Evolutionary conservation across 2,329 filamentous ascomycete genomes (phyloP).

Genomic region (Aquanectria penicillioides): DNA sequence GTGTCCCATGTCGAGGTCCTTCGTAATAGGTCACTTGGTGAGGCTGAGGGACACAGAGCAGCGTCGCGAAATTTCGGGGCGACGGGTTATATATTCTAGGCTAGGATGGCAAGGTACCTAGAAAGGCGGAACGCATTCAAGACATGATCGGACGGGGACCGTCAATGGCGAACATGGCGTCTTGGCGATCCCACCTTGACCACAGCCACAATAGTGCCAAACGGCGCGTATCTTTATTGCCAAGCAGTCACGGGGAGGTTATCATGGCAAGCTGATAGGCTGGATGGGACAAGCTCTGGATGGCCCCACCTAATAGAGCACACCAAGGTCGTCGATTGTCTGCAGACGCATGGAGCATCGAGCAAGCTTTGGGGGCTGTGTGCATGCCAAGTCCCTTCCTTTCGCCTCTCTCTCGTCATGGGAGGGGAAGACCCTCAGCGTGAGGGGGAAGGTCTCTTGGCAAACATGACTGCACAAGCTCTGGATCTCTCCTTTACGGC

Average conservation of each 20-base stretch:
- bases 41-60: constrained; percentile 29
- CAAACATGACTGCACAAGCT: constrained; percentile 18
- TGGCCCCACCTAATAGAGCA: constrained; percentile 31
- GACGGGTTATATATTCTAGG: constrained; percentile 36
- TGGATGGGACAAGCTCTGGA: constrained; percentile 24
- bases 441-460: constrained; percentile 28
- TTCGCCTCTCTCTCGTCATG: constrained; percentile 27
- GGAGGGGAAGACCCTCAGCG: constrained; percentile 24
- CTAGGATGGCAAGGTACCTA: constrained; percentile 17
- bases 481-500: too few relatives aligned
- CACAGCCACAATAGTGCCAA: constrained; percentile 38
- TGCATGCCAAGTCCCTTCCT: constrained; percentile 25
- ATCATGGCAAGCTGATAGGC: constrained; percentile 35
- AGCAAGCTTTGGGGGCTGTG: constrained; percentile 36
- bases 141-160: constrained; percentile 31
- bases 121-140: constrained; percentile 10
- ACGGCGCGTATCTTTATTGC: constrained; percentile 33
- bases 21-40: constrained; percentile 32
- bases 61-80: constrained; percentile 27
- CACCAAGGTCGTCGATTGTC: constrained; percentile 25
- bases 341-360: constrained; percentile 23
- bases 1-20: constrained; percentile 37
- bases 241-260: constrained; percentile 27
- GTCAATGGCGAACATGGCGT: constrained; percentile 35
- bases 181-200: constrained; percentile 32